phyloP scores from a whole-genome alignment of 345 rosid genomes.

The Rhodamnia argentea region DNA sequence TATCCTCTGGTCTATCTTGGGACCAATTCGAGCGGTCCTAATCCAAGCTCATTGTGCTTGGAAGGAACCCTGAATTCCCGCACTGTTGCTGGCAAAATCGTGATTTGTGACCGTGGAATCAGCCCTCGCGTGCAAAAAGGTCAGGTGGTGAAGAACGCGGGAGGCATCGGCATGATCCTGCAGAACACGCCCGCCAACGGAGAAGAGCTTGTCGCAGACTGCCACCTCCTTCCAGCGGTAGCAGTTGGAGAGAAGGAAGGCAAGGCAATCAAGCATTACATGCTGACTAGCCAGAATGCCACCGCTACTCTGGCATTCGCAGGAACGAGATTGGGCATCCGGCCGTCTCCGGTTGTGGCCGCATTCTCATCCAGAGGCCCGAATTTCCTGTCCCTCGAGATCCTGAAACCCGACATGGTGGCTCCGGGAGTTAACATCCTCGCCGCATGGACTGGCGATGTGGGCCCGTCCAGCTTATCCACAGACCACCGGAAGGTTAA shows the following conservation, averaged over 20 bases:
- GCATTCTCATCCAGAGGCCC: constrained; percentile 78
- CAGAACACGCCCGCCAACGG: constrained; percentile 67
- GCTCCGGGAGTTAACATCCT: constrained; percentile 79
- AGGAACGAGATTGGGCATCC: constrained; percentile 49
- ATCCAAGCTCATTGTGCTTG: constrained; percentile 50
- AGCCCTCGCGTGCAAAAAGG: constrained; percentile 60
- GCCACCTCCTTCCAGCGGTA: constrained; percentile 76
- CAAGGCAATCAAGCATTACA: constrained; percentile 49
- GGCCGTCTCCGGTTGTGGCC: constrained; percentile 66
- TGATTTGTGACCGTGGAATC: constrained; percentile 64
- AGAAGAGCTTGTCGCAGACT: constrained; percentile 85
- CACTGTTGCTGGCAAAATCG: constrained; percentile 51
- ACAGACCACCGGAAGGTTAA: constrained; percentile 56
- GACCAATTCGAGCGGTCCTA: constrained; percentile 36
- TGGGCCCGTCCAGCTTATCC: constrained; percentile 68
- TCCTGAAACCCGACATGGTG: constrained; percentile 58
- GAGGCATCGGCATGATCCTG: constrained; percentile 63
- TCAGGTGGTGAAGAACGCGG: constrained; percentile 49
- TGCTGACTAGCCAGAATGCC: constrained; percentile 22
- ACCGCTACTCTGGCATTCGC: constrained; percentile 38
- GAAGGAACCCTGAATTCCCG: constrained; percentile 43
- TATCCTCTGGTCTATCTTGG: constrained; percentile 58
- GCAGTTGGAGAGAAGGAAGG: constrained; percentile 84
- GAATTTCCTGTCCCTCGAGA: constrained; percentile 42
- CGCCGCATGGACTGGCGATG: constrained; percentile 64